Evolutionary conservation across 768 basidiomycete genomes (phyloP).

Genomic region (Trametes maxima): DNA sequence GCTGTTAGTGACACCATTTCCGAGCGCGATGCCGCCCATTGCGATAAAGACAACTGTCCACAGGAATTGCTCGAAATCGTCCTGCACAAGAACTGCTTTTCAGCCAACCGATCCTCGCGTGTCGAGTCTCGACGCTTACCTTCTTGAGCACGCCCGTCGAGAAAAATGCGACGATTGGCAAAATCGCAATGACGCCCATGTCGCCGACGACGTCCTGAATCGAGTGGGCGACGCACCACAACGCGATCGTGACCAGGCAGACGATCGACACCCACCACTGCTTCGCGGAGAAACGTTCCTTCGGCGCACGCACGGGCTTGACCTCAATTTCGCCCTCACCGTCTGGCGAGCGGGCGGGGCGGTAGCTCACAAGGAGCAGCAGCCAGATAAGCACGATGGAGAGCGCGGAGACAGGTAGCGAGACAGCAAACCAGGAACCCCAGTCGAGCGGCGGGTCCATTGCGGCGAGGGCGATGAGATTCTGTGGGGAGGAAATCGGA

Average conservation of each 20-base stretch:
- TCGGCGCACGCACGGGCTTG: conserved; percentile 79
- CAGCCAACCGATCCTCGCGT: neutral
- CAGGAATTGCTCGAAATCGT: conserved; percentile 92
- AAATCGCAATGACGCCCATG: conserved; percentile 96
- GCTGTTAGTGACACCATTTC: conserved; percentile 88
- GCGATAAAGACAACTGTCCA: conserved; percentile 96
- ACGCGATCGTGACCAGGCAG: conserved; percentile 77
- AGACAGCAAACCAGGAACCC: conserved; percentile 92
- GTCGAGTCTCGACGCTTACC: conserved; percentile 44
- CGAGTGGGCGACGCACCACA: conserved; percentile 88
- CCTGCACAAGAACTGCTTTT: conserved; percentile 46
- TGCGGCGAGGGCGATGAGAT: conserved; percentile 84
- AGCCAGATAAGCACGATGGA: conserved; percentile 93
- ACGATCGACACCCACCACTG: conserved; percentile 92
- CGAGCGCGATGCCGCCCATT: conserved; percentile 97
- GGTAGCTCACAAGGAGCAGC: conserved; percentile 81
- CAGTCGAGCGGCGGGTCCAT: conserved; percentile 90
- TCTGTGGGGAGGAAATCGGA: conserved; percentile 97
- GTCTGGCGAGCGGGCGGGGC: conserved; percentile 68
- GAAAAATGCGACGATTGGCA: conserved; percentile 93
- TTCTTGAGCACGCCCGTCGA: conserved; percentile 92
- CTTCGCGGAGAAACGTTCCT: conserved; percentile 76
- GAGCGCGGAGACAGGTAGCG: conserved; percentile 84
- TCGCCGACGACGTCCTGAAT: conserved; percentile 83
- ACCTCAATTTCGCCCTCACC: conserved; percentile 82